Conservation (phyloP, 805 yeast species). For the Ogataea salicorniae region DNA sequence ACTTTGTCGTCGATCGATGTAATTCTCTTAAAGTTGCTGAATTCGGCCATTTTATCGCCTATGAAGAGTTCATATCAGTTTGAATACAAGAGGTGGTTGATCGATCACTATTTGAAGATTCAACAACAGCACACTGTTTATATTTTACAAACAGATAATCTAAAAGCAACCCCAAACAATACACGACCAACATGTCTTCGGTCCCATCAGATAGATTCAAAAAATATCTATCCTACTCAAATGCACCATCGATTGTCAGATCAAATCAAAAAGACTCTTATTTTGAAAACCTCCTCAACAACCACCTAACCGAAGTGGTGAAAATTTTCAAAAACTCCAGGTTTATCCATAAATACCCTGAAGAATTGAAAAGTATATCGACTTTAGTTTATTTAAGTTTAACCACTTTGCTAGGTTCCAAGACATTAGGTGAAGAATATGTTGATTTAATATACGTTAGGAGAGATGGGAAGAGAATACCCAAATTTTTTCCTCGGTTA, state of each 20-base stretch:
- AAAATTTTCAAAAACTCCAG: constrained; percentile 56
- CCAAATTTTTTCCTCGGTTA: constrained; percentile 39
- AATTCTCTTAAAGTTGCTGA: not conserved
- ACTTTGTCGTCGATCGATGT: not conserved
- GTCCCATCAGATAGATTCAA: constrained; percentile 4
- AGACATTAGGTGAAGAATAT: constrained; percentile 93
- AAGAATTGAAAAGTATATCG: constrained; percentile 53
- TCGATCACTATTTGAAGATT: no score
- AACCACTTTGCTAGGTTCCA: constrained; percentile 70
- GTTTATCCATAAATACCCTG: constrained; percentile 57
- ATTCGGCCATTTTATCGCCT: not conserved
- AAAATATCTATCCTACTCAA: constrained; percentile 57
- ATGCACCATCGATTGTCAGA: constrained; percentile 86
- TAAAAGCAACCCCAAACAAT: not conserved
- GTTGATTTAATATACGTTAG: constrained; percentile 71
- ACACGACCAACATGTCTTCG: not conserved
- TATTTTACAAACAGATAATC: no score
- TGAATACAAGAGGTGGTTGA: no score
- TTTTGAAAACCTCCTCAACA: constrained; percentile 50
- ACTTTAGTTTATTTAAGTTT: constrained; percentile 61
- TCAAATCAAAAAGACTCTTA: constrained; percentile 88
- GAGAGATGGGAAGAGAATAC: constrained; percentile 46
- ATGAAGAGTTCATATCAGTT: no score
- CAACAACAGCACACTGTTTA: no score
- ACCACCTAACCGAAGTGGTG: constrained; percentile 51